Conservation (phyloP, 345 rosid species). For the Laguncularia racemosa region DNA sequence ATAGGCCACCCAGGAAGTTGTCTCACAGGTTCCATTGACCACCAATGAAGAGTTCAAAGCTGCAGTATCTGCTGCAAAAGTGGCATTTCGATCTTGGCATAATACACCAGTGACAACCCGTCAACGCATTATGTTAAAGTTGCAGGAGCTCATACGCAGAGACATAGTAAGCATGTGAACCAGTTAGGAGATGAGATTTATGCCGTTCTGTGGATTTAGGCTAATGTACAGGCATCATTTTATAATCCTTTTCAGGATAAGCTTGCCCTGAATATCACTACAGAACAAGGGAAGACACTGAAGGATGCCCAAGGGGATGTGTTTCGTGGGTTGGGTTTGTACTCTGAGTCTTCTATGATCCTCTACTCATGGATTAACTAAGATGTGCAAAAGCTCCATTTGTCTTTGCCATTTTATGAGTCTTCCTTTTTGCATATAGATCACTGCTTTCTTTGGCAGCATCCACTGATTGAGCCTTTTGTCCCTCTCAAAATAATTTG, state of each 20-base stretch:
- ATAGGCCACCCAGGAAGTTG: constrained; percentile 95
- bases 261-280: constrained; percentile 81
- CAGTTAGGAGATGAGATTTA: too few relatives aligned
- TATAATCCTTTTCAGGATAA: constrained; percentile 45
- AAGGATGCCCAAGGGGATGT: constrained; percentile 99
- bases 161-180: constrained; percentile 45
- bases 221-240: not conserved
- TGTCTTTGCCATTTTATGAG: too few relatives aligned
- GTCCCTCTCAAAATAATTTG: constrained; percentile 1
- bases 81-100: constrained; percentile 81
- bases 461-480: not conserved
- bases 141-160: constrained; percentile 88
- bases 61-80: constrained; percentile 84
- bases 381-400: too few relatives aligned
- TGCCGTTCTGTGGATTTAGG: not conserved
- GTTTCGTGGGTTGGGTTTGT: constrained; percentile 87
- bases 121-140: constrained; percentile 86
- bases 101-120: constrained; percentile 81
- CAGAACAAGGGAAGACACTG: constrained; percentile 94
- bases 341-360: not conserved
- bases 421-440: not conserved
- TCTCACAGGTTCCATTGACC: constrained; percentile 77
- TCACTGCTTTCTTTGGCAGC: not conserved
- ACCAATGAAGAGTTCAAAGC: constrained; percentile 86
- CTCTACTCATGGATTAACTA: not conserved